Evolutionary conservation across 345 rosid species (phyloP).

Genomic region (Euphorbia lathyris): DNA sequence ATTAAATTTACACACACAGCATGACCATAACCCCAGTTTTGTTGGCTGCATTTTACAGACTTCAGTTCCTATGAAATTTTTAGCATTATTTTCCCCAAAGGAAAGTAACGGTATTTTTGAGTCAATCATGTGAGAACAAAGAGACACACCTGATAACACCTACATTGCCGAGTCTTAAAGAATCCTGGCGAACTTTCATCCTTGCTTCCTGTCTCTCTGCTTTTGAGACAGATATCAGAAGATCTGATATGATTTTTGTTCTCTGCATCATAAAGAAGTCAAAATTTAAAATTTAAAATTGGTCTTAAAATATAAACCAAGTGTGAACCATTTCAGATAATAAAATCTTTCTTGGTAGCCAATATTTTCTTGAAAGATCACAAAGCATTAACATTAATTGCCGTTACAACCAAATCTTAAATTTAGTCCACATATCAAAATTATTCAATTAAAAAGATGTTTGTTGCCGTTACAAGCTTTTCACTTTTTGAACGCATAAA

Average conservation of each 20-base stretch:
- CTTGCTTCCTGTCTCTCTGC: constrained; percentile 98
- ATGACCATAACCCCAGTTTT: neutral
- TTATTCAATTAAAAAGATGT: neutral
- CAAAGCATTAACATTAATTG: neutral
- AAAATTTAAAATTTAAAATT: constrained; percentile 6
- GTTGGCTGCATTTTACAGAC: neutral
- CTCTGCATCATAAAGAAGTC: constrained; percentile 53
- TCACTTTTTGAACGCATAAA: neutral
- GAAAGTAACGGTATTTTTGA: neutral
- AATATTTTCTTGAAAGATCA: constrained; percentile 1
- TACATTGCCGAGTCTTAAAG: constrained; percentile 93
- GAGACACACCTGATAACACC: constrained; percentile 80
- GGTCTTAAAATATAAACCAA: neutral
- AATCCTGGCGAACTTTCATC: constrained; percentile 91
- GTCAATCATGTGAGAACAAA: neutral
- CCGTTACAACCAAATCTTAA: neutral
- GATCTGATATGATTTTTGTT: constrained; percentile 82
- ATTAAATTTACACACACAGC: neutral
- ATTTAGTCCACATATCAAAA: neutral
- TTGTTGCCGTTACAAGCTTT: neutral
- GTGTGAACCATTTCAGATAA: neutral
- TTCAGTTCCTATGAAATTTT: neutral
- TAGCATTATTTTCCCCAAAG: neutral
- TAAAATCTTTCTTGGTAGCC: neutral
- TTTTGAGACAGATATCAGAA: constrained; percentile 92